Percentiles rank a stretch among this genome's conserved stretches.
Conservation (phyloP, 345 rosid genomes). For the Eucalyptus coolabah region DNA sequence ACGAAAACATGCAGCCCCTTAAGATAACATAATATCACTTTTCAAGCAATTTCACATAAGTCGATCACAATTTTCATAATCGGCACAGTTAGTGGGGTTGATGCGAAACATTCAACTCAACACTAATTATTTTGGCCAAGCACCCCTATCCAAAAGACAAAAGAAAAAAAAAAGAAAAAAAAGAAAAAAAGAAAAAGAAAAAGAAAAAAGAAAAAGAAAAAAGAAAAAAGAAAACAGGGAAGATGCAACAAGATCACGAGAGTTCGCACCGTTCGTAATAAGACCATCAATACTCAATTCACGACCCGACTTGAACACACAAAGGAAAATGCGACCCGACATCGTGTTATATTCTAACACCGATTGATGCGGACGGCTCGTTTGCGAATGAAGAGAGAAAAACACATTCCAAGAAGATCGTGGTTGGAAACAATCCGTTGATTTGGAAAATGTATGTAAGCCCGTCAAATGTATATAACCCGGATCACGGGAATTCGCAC, state of each 20-base stretch:
- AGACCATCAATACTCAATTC: background rate
- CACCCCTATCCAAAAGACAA: accelerated
- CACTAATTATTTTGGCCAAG: accelerated
- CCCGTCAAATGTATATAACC: no score
- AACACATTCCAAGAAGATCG: no score
- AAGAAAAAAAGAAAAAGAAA: no score
- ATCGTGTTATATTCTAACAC: no score
- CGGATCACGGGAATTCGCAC: background rate
- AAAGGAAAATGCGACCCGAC: background rate
- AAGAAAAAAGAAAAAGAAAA: no score
- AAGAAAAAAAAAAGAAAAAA: no score
- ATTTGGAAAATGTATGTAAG: no score
- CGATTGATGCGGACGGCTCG: no score
- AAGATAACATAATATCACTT: background rate
- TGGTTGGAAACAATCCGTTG: no score
- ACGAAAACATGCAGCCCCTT: no score
- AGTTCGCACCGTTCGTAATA: accelerated
- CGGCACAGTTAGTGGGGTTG: accelerated
- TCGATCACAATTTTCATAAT: background rate
- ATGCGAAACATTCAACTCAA: background rate
- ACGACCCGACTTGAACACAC: background rate
- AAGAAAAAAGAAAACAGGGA: background rate
- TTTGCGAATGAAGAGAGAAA: no score
- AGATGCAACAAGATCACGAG: background rate
- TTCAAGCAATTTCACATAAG: background rate